A percentile compares a stretch with the other conserved stretches of the same genome.
phyloP scores from a whole-genome alignment of 1,139 yeast genomes.

The Candida tropicalis region DNA sequence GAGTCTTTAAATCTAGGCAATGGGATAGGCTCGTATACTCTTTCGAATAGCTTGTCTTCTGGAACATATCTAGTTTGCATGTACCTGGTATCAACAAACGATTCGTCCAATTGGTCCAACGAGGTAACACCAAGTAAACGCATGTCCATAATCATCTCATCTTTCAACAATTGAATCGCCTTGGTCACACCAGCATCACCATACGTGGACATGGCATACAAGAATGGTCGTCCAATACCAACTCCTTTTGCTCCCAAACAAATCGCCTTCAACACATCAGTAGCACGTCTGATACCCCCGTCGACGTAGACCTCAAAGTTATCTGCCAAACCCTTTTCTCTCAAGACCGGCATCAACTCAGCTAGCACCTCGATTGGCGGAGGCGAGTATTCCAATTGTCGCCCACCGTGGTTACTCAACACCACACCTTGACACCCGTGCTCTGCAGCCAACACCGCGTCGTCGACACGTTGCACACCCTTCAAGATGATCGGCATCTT shows the following conservation, averaged over 20 bases:
- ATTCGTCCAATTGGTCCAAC: conserved; percentile 62
- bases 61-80: conserved; percentile 25
- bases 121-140: conserved; percentile 76
- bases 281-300: conserved; percentile 73
- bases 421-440: conserved; percentile 65
- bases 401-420: conserved; percentile 74
- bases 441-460: conserved; percentile 64
- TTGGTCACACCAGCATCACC: conserved; percentile 79
- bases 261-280: conserved; percentile 66
- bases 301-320: conserved; percentile 57
- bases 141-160: conserved; percentile 87
- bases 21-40: conserved; percentile 42
- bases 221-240: conserved; percentile 72
- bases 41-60: conserved; percentile 38
- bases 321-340: conserved; percentile 43
- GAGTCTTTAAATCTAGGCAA: conserved; percentile 36
- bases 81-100: conserved; percentile 33
- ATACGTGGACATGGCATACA: conserved; percentile 71
- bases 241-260: conserved; percentile 75
- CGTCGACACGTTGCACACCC: conserved; percentile 73
- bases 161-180: conserved; percentile 77
- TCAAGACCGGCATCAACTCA: conserved; percentile 60
- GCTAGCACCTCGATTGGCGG: conserved; percentile 72
- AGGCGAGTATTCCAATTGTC: conserved; percentile 68
- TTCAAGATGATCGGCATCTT: conserved; percentile 68